Base-by-base conservation (phyloP, 2,329 filamentous ascomycete genomes). In the Cladosporium sp. region DNA sequence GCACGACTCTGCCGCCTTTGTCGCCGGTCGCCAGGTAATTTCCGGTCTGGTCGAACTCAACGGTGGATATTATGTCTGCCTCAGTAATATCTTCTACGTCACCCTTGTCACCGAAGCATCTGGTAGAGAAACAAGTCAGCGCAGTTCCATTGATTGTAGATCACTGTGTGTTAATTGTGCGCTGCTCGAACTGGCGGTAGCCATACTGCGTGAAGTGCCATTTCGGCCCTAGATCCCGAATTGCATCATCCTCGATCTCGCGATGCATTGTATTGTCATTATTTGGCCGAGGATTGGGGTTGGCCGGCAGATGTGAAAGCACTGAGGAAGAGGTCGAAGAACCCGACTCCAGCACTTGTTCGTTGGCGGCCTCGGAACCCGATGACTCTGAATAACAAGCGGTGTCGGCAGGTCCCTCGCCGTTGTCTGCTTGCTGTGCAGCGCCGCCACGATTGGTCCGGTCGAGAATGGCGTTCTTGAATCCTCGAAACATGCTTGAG, bases 21-120 rank as follows among this genome's bases (percentile, higher is more conserved):
- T 95, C 92, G 77, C 92, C 92, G n/a, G 92, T 95, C 71, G 92
- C 92, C 68, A 95, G 85, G 78, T 95, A 95, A 79, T 95, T 94
- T 66, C 92, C 92, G 49, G 92, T 95, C 77, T 95, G 92, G 78
- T 95, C 92, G 77, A 95, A 95, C 78, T 95, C 92, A 74, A 95
- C 92, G 58, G 92, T 95, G 64, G 92, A 94, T 81, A 95, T 95
- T 81, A 95, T 95, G 80, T 95, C 92, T 79, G 92, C 92, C 90
- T 97, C 93, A 81, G 93, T 97, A 80, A 97, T 97, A 80, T 97
- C 93, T 81, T 98, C 95, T 72, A 99, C 94, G 84, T 99, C 95
- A 74, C 95, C 95, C 84, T 99, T 99, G 84, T 99, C 95, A 81
- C 95, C 95, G 83, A 99, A 99, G 85, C 95, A 98, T 85, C 94